A percentile compares a stretch with the other conserved stretches of the same genome.
Conservation (phyloP, 768 basidiomycete species). For the Coprinopsis marcescibilis region DNA sequence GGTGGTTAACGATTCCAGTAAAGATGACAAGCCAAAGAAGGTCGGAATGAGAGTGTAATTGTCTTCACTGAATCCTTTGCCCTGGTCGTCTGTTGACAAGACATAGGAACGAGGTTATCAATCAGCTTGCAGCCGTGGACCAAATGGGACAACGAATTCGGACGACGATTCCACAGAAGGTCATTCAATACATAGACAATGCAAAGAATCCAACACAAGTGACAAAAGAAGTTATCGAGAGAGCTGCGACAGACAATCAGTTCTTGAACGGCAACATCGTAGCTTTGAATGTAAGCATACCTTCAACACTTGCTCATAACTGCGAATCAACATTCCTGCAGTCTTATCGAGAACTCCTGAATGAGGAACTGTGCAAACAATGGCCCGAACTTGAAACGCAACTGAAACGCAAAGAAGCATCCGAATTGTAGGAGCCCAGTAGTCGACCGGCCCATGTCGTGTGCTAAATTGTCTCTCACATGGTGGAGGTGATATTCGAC, state of each 20-base stretch:
- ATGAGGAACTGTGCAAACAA: slow-evolving; percentile 64
- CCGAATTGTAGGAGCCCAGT: too few species aligned
- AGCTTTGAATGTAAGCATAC: slow-evolving; percentile 57
- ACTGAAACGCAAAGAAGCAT: too few species aligned
- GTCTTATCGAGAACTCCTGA: slow-evolving; percentile 65
- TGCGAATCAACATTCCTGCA: slow-evolving; percentile 22
- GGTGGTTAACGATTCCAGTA: slow-evolving; percentile 77
- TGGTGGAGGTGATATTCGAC: too few species aligned
- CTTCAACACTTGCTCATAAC: background rate
- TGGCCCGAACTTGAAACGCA: slow-evolving; percentile 60
- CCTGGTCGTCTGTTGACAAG: slow-evolving; percentile 5
- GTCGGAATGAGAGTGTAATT: slow-evolving; percentile 73
- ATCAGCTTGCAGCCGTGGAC: slow-evolving; percentile 61
- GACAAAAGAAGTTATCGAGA: slow-evolving; percentile 73
- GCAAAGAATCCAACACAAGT: slow-evolving; percentile 77
- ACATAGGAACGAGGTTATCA: slow-evolving; percentile 67
- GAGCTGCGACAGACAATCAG: slow-evolving; percentile 84
- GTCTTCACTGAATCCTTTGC: background rate
- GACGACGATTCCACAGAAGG: slow-evolving; percentile 70
- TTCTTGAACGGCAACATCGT: slow-evolving; percentile 88
- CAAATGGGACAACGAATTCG: slow-evolving; percentile 55
- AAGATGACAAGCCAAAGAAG: slow-evolving; percentile 74
- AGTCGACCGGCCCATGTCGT: too few species aligned
- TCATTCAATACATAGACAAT: slow-evolving; percentile 74
- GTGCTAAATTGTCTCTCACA: too few species aligned